Evolutionary conservation across 2,329 filamentous ascomycete species (phyloP).

Genomic region (Fusarium zealandicum): DNA sequence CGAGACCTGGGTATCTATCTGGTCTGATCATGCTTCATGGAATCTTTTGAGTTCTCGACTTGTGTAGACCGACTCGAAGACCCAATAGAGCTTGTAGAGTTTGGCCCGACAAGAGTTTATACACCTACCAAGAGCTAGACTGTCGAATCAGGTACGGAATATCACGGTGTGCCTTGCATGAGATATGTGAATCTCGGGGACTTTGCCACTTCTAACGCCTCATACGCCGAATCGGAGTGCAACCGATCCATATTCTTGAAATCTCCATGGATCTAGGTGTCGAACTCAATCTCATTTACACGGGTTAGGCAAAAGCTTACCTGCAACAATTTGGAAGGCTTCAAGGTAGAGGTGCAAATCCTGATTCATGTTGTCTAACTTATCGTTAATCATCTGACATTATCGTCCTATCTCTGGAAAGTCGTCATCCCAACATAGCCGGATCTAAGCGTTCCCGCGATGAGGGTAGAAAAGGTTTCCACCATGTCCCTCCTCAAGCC

Average conservation of each 20-base stretch:
- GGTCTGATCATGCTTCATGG: conserved; percentile 8
- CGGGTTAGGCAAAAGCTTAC: no score
- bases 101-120: no score
- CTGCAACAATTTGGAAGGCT: no score
- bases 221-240: background rate
- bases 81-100: no score
- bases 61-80: no score
- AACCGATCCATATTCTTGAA: background rate
- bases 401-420: conserved; percentile 4
- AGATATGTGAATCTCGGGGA: conserved; percentile 2
- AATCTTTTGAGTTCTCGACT: no score
- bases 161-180: background rate
- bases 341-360: no score
- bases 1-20: background rate
- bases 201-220: conserved; percentile 15
- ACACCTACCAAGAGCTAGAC: background rate
- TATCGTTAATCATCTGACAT: background rate
- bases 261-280: no score
- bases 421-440: background rate
- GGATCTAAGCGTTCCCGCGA: conserved; percentile 7
- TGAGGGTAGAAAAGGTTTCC: conserved; percentile 20
- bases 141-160: background rate
- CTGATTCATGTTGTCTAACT: background rate
- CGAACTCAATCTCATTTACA: no score
- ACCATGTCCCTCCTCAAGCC: conserved; percentile 16